These are phyloP conservation scores for Globisporangium takayamanum DNA, from an alignment of 352 stramenopile species.

Conservation along the genomic window DNA sequence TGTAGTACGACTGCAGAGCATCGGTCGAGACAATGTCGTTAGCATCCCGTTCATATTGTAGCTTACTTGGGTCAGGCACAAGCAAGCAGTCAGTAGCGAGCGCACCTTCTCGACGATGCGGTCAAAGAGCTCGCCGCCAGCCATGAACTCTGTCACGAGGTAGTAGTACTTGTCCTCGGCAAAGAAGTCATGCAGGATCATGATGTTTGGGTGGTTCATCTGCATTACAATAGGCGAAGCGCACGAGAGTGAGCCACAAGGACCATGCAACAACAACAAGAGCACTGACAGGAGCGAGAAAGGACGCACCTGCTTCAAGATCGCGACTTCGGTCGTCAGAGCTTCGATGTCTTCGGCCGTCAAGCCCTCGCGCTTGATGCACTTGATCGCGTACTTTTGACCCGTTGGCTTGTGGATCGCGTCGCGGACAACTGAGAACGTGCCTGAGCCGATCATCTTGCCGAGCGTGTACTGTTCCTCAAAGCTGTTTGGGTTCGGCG, in stretches of 20 bases:
- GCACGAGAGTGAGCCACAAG: neutral
- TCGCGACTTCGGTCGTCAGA: constrained; percentile 80
- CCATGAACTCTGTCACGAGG: constrained; percentile 97
- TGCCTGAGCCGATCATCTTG: constrained; percentile 86
- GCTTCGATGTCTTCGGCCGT: constrained; percentile 81
- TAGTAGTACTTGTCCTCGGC: constrained; percentile 94
- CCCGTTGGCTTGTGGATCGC: constrained; percentile 76
- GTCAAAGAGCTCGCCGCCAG: constrained; percentile 86
- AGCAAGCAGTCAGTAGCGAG: neutral
- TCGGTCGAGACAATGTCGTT: neutral
- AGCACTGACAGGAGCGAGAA: neutral
- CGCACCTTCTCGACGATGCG: constrained; percentile 82
- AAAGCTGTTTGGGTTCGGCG: constrained; percentile 63
- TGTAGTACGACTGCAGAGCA: constrained; percentile 77
- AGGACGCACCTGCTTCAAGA: constrained; percentile 66
- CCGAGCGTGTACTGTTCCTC: constrained; percentile 82
- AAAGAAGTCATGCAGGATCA: constrained; percentile 92
- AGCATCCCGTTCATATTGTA: neutral
- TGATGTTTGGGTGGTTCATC: constrained; percentile 92
- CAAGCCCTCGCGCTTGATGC: constrained; percentile 87
- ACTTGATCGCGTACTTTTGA: constrained; percentile 89
- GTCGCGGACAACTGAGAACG: constrained; percentile 86
- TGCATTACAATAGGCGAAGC: constrained; percentile 15
- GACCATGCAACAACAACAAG: neutral
- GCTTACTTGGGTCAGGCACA: too few species aligned